Conservation (phyloP, 2,329 filamentous ascomycete genomes). For the Ophiostoma ips region DNA sequence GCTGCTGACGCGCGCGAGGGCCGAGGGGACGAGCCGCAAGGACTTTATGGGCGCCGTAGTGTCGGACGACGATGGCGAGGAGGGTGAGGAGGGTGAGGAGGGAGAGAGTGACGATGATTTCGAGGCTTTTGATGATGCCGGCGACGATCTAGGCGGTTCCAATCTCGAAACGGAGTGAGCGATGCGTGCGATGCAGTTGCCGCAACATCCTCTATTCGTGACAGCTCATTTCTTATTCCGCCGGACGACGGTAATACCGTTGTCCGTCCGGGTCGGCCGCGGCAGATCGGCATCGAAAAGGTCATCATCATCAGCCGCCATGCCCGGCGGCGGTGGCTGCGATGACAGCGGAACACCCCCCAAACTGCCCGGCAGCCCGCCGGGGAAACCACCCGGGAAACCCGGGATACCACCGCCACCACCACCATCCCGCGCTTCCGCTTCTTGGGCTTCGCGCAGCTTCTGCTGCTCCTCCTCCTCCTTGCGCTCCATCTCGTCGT, state of each 20-base stretch:
- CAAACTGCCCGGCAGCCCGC: too few species aligned
- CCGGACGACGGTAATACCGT: slow-evolving; percentile 58
- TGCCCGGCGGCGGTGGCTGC: slow-evolving; percentile 20
- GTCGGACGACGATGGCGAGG: slow-evolving; percentile 32
- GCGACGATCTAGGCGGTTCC: slow-evolving; percentile 26
- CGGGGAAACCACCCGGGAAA: slow-evolving; percentile 19
- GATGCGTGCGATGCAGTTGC: not conserved
- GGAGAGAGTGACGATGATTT: not conserved
- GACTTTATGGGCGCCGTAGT: slow-evolving; percentile 29
- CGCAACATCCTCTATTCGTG: too few species aligned
- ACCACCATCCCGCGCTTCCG: slow-evolving; percentile 20
- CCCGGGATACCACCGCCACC: too few species aligned
- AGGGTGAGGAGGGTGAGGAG: slow-evolving; percentile 30
- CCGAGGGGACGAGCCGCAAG: slow-evolving; percentile 15
- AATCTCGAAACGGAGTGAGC: not conserved
- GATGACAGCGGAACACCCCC: too few species aligned
- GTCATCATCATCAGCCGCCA: slow-evolving; percentile 27
- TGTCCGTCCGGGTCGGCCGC: slow-evolving; percentile 17
- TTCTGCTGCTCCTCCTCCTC: slow-evolving; percentile 66
- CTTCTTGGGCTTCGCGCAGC: slow-evolving; percentile 19
- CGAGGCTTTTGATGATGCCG: not conserved
- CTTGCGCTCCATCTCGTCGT: slow-evolving; percentile 65
- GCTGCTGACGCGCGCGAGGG: slow-evolving; percentile 18
- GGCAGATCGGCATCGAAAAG: slow-evolving; percentile 12
- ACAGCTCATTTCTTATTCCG: slow-evolving; percentile 34